A percentile compares a stretch with the other conserved stretches of the same genome.
Evolutionary conservation across 352 stramenopile genomes (phyloP).

Genomic region (Aphanomyces euteiches): DNA sequence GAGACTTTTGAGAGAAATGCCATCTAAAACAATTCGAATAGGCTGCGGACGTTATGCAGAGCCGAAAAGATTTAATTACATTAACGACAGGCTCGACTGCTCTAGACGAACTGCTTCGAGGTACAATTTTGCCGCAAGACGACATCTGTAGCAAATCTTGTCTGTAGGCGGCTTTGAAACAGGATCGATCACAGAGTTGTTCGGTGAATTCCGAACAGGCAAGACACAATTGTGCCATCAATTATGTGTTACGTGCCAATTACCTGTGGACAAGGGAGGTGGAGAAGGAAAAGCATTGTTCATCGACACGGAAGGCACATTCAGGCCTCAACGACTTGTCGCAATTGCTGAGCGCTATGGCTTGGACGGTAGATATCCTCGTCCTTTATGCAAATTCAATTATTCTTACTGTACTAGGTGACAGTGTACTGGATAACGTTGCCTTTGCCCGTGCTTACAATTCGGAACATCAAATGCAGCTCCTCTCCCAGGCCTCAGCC

Average conservation of each 20-base stretch:
- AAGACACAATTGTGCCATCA: constrained; percentile 99
- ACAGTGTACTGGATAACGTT: constrained; percentile 98
- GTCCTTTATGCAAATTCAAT: background rate
- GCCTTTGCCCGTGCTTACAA: constrained; percentile 99
- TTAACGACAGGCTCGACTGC: constrained; percentile 91
- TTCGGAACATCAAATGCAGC: constrained; percentile 98
- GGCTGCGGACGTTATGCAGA: constrained; percentile 85
- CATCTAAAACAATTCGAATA: constrained; percentile 31
- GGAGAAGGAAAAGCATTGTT: constrained; percentile 97
- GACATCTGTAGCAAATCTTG: constrained; percentile 11
- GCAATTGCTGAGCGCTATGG: constrained; percentile 98
- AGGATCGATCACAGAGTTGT: constrained; percentile 96
- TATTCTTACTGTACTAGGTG: constrained; percentile 35
- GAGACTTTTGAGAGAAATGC: constrained; percentile 7
- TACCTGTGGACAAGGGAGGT: constrained; percentile 95
- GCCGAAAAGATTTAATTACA: constrained; percentile 90
- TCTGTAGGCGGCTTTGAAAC: constrained; percentile 95
- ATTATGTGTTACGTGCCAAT: constrained; percentile 98
- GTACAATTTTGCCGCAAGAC: constrained; percentile 31
- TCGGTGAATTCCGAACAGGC: constrained; percentile 98
- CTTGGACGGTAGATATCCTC: constrained; percentile 75
- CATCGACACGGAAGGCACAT: constrained; percentile 99
- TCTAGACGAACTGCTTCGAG: constrained; percentile 86
- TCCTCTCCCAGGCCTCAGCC: constrained; percentile 95
- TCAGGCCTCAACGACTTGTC: constrained; percentile 94